Evolutionary conservation across 2,329 filamentous ascomycete species (phyloP).

Genomic region (Phoma sp.): DNA sequence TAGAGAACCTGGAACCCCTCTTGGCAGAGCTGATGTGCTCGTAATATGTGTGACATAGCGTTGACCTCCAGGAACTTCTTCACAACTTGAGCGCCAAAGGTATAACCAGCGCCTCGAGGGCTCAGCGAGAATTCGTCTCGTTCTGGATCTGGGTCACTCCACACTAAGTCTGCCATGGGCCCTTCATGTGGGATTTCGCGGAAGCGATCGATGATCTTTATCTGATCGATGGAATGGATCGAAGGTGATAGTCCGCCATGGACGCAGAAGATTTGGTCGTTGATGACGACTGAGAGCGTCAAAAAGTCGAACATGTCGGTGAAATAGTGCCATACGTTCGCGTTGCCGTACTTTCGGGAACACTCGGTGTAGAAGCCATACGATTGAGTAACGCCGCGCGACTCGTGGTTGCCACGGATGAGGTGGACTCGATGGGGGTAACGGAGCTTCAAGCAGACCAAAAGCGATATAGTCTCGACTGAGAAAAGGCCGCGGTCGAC

Average conservation of each 20-base stretch:
- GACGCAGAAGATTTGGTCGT: slow-evolving; percentile 98
- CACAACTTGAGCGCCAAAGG: slow-evolving; percentile 95
- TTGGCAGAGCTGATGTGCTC: slow-evolving; percentile 97
- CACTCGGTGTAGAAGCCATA: slow-evolving; percentile 99
- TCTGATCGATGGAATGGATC: slow-evolving; percentile 98
- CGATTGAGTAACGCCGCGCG: slow-evolving; percentile 94
- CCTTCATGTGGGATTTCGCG: slow-evolving; percentile 98
- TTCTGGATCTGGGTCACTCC: slow-evolving; percentile 98
- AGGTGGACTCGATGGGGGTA: slow-evolving; percentile 95
- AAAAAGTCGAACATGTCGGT: slow-evolving; percentile 99
- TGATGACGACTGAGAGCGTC: slow-evolving; percentile 95
- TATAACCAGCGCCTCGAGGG: slow-evolving; percentile 92
- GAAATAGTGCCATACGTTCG: slow-evolving; percentile 99
- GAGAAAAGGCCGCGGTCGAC: slow-evolving; percentile 98
- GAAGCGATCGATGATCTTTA: slow-evolving; percentile 99
- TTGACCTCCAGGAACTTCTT: slow-evolving; percentile 98
- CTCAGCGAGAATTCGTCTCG: slow-evolving; percentile 95
- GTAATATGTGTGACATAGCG: slow-evolving; percentile 94
- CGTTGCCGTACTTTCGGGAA: slow-evolving; percentile 96
- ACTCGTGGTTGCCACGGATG: slow-evolving; percentile 98
- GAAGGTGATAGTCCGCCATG: slow-evolving; percentile 76
- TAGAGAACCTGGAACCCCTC: slow-evolving; percentile 98
- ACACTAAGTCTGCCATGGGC: slow-evolving; percentile 98
- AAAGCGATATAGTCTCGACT: slow-evolving; percentile 96
- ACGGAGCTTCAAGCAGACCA: slow-evolving; percentile 95